Conservation (phyloP, 805 yeast genomes). For the Saturnispora mendoncae region DNA sequence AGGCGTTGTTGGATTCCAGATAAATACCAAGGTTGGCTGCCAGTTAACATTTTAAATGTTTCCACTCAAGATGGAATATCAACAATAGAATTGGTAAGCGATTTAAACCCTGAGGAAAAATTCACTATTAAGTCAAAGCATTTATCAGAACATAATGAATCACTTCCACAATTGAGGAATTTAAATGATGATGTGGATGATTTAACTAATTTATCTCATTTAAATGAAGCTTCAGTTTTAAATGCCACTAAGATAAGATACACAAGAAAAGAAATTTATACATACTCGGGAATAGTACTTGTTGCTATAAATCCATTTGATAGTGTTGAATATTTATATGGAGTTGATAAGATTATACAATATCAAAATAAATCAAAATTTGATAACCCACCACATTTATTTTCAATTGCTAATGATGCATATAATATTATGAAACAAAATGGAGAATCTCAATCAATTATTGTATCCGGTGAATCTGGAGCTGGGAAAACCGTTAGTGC, state of each 20-base stretch:
- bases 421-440: conserved; percentile 86
- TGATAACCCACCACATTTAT: conserved; percentile 91
- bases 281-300: conserved; percentile 92
- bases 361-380: conserved; percentile 88
- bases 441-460: conserved; percentile 81
- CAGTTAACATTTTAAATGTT: conserved; percentile 56
- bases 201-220: conserved; percentile 79
- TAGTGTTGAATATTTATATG: conserved; percentile 76
- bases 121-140: conserved; percentile 40
- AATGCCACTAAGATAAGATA: conserved; percentile 91
- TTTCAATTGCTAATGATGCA: conserved; percentile 96
- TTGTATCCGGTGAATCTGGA: conserved; percentile 97
- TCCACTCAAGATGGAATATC: conserved; percentile 34
- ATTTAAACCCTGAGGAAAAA: conserved; percentile 33
- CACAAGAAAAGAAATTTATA: conserved; percentile 79
- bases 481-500: conserved; percentile 98
- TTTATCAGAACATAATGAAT: conserved; percentile 43
- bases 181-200: conserved; percentile 96
- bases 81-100: conserved; percentile 45
- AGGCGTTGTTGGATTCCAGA: conserved; percentile 81
- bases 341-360: conserved; percentile 85
- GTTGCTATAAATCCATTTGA: conserved; percentile 96
- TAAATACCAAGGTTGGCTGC: conserved; percentile 63
- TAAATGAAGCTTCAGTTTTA: conserved; percentile 93
- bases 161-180: conserved; percentile 75